Base-by-base conservation (phyloP, 2,329 filamentous ascomycete genomes). In the Proliferodiscus dingleyae region DNA sequence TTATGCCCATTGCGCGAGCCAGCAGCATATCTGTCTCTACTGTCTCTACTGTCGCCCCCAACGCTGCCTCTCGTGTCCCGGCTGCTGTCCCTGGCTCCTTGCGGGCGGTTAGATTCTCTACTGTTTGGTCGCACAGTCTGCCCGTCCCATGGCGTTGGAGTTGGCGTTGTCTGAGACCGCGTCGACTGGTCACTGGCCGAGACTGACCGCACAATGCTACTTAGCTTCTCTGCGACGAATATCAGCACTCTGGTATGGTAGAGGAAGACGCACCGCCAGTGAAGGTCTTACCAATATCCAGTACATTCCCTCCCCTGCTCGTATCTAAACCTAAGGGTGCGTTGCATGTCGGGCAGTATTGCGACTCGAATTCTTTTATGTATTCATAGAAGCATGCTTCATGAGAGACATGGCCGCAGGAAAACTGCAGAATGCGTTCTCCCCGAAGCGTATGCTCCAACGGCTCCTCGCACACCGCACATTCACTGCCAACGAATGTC, bases 311-410 rank as follows among this genome's bases (percentile, higher is more conserved):
- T 49, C 89, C 89, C 53, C 93, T 80, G 65, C 88, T 95, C 5
- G 89, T 85, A 68, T 98, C 93, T 34, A 98, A 73, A 51, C 90
- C 89, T 42, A 98, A 71, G 16, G 93, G 89, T 53, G 90, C 87
- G 71, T 95, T 86, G 68, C 93, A 98, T 54, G 87, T 86, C 22
- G 93, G 93, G 68, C 93, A 98, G 61, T 89, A 90, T 61, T 97
- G 89, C 43, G 87, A 87, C 57, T 97, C 90, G 48, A 91, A 87
- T 62, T 96, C 91, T 61, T 88, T 87, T 59, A 98, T 95, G 64
- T 94, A 96, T 68, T 98, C 93, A 70, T 97, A 97, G 65, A 98
- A 97, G 69, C 93, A 98, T 28, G 91, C 93, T 67, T 97, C 93
- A 65, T 98, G 93, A 9, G 91, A 89, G 49, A 98, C 91, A 68